phyloP scores from a whole-genome alignment of 2,329 filamentous ascomycete genomes.

The Periconia macrospinosa region DNA sequence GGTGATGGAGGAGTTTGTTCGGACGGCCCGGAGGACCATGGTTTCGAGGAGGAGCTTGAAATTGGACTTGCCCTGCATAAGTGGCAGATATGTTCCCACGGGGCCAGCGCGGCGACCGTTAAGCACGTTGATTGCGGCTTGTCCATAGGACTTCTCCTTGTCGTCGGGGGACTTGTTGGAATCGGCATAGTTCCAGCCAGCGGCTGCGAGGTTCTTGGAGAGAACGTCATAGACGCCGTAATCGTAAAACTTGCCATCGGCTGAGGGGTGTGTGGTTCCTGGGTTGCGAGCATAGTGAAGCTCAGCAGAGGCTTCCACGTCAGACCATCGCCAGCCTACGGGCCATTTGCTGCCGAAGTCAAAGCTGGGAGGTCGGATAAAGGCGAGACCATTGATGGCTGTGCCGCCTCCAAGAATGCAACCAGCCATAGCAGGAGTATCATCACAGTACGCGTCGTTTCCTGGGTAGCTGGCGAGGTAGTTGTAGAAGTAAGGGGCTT shows the following conservation, averaged over 20 bases:
- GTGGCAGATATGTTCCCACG: conserved; percentile 21
- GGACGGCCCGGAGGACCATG: conserved; percentile 20
- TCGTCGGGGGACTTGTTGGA: conserved; percentile 21
- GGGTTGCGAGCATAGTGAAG: conserved; percentile 23
- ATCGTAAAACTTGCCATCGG: conserved; percentile 23
- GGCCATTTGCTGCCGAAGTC: conserved; percentile 27
- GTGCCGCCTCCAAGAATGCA: conserved; percentile 45
- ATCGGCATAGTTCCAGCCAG: conserved; percentile 19
- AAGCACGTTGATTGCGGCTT: conserved; percentile 13
- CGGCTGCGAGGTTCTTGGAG: conserved; percentile 16
- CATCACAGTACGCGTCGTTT: conserved; percentile 40
- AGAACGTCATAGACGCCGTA: conserved; percentile 19
- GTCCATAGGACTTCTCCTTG: conserved; percentile 20
- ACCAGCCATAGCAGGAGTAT: conserved; percentile 40
- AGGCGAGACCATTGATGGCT: conserved; percentile 26
- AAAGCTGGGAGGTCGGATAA: conserved; percentile 19
- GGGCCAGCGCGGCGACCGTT: conserved; percentile 21
- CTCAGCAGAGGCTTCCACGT: conserved; percentile 18
- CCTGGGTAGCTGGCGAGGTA: conserved; percentile 29
- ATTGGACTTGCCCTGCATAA: conserved; percentile 15
- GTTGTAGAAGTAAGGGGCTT: conserved; percentile 24
- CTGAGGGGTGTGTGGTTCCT: conserved; percentile 19
- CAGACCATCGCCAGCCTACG: conserved; percentile 19
- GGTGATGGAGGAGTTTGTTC: conserved; percentile 13
- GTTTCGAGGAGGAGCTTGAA: conserved; percentile 26